Evolutionary conservation across 2,329 filamentous ascomycete genomes (phyloP), one percentile per base, ranked within the genome.

Genomic region (Colletotrichum chrysophilum): DNA sequence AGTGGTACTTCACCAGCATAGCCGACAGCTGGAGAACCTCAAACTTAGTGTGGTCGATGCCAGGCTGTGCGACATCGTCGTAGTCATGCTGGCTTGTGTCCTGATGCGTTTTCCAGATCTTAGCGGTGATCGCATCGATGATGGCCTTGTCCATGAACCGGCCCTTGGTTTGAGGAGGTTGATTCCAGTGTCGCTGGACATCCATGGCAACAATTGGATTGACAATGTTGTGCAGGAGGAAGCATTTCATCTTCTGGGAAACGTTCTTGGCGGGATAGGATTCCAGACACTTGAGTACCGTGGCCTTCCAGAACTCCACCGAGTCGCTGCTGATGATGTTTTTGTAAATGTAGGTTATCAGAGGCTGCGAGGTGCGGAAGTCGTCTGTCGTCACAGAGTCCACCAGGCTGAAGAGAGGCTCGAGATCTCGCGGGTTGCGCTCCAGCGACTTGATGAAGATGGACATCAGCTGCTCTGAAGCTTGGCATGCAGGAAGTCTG

Each of bases 191-290:
- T 28, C 94, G 92, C 91, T 97, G 96, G 52, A 98, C 93, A 84
- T 99, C 97, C 94, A 96, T 98, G 4, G 96, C 96, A 71, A 99
- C 91, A 52, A 98, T 98, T 0, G 97, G 97, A 80, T 98, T 99
- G 78, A 98, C 95, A 36, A 99, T 90, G 83, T 98, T 93, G 82
- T 95, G 95, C 82, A 99, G 93, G 43, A 97, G 88, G 83, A 98
- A 99, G 68, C 96, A 94, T 84, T 99, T 99, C 60, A 95, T 95
- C 86, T 94, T 96, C 84, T 98, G 97, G 1, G 94, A 93, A 14
- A 93, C 94, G 61, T 89, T 91, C 81, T 94, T 95, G 66, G 93
- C 91, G 8, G 94, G 93, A 83, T 98, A 99, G 1, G 96, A 88
- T 72, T 98, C 96, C 62, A 99, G 91, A 81, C 96, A 98, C 70